phyloP scores from a whole-genome alignment of 139 green algal genomes.

The Tetradesmus lagerheimii region DNA sequence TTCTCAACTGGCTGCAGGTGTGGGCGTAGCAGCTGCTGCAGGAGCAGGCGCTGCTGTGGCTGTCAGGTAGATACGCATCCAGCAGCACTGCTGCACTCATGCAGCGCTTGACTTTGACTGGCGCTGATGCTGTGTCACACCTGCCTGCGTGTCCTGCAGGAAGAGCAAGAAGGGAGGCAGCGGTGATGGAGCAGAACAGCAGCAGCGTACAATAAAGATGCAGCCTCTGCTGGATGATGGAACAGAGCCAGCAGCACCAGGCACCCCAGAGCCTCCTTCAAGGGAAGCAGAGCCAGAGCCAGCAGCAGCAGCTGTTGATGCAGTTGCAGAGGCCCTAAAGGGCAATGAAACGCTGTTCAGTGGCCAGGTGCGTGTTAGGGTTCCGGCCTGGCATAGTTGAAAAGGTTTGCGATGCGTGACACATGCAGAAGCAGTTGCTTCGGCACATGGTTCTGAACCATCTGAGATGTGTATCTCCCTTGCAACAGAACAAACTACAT shows the following conservation, averaged over 20 bases:
- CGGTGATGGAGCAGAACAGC: neutral
- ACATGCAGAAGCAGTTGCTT: too few species aligned
- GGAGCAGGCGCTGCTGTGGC: neutral
- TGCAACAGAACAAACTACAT: too few species aligned
- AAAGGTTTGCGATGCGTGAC: too few species aligned
- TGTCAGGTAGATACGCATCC: neutral
- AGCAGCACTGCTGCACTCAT: neutral
- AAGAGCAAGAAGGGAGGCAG: neutral
- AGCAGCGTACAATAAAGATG: conserved; percentile 2
- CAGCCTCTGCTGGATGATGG: neutral
- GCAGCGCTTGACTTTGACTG: neutral
- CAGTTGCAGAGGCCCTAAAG: conserved; percentile 44
- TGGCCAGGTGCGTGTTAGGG: conserved; percentile 41
- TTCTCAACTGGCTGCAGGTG: neutral
- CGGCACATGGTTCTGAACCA: too few species aligned
- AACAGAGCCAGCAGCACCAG: neutral
- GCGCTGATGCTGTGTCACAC: neutral
- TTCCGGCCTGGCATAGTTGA: too few species aligned
- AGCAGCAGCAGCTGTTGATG: conserved; percentile 44
- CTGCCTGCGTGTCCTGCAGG: neutral
- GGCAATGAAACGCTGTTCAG: conserved; percentile 58
- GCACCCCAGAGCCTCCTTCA: neutral
- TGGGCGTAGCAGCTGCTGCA: conserved; percentile 22
- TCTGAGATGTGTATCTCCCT: too few species aligned
- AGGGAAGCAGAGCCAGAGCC: neutral